Evolutionary conservation across 768 basidiomycete species (phyloP), one percentile per base, ranked within the genome.

Genomic region (Trametes sanguinea): DNA sequence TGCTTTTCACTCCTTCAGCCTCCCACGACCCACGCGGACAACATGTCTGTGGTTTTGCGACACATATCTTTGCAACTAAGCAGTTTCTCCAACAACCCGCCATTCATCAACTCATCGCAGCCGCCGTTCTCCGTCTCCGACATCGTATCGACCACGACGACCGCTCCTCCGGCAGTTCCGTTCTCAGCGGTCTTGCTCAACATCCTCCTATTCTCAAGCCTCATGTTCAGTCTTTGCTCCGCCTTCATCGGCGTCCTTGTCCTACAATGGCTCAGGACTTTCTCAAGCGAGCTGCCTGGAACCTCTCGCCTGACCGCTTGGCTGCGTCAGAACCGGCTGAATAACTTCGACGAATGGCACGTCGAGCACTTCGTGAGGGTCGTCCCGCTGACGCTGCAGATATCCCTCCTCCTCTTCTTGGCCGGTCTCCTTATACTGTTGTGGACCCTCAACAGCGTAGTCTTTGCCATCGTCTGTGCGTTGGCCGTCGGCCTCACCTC

Each of bases 241-340:
- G 69, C 72, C 1, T 66, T 66, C 22, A 55, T 70, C 22, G 67
- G 68, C 48, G 71, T 74, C 61, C 53, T 71, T 37, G 68, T 68
- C 33, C 70, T 71, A 48, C 71, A 73, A 51, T 74, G 73, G 72
- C 65, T 73, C 4, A 63, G 64, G 40, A 35, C 53, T 7, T 59
- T 32, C 51, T 27, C 33, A 6, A 17, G 16, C 42, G 59, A 46
- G 13, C 32, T 61, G 27, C 32, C 54, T 39, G 7, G 54, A 39
- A 7, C 45, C 45, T 32, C 39, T 17, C 16, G 32, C 14, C 35
- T 42, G 13, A 51, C n/a, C n/a, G 62, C 61, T 11, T 43, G 62
- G 11, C 52, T 63, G 29, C 69, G 66, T 27, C 66, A 68, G 16
- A 53, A 59, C 35, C 64, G 68, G 2, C 54, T 63, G 29, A 60